A percentile compares a stretch with the other conserved stretches of the same genome.
phyloP scores from a whole-genome alignment of 352 stramenopile genomes.

The Vaucheria bursata region DNA sequence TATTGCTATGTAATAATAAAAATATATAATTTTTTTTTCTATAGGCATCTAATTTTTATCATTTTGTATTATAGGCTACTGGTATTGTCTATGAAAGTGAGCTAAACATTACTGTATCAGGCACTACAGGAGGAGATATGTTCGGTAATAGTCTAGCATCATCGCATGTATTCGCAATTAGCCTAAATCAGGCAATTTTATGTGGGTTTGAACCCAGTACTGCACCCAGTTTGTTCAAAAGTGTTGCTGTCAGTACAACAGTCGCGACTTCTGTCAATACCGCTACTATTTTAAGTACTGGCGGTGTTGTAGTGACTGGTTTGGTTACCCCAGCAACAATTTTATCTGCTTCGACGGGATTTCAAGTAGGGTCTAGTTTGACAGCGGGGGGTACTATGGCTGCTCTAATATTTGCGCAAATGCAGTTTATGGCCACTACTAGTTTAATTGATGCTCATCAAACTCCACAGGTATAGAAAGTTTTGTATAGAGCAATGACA shows the following conservation, averaged over 20 bases:
- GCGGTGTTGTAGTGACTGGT: not conserved
- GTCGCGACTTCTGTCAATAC: not conserved
- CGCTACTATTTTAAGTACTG: not conserved
- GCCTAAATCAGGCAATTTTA: not conserved
- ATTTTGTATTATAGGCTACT: too few relatives aligned
- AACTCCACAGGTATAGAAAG: not conserved
- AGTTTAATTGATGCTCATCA: not conserved
- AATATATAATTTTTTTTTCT: too few relatives aligned
- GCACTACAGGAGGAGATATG: not conserved
- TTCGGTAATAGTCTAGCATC: not conserved
- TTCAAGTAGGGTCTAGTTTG: not conserved
- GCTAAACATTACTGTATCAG: not conserved
- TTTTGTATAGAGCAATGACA: too few relatives aligned
- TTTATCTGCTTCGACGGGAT: not conserved
- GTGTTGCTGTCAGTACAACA: not conserved
- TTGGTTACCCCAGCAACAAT: not conserved
- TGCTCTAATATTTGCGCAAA: not conserved
- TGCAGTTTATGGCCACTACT: not conserved
- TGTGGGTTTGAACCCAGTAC: not conserved
- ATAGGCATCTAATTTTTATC: too few relatives aligned
- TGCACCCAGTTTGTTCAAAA: not conserved
- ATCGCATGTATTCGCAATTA: not conserved
- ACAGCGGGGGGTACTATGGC: not conserved
- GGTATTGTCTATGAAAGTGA: too few relatives aligned
- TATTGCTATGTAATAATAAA: too few relatives aligned